These are phyloP conservation scores for Cantharellus anzutake DNA, from an alignment of 768 basidiomycete genomes.

Conservation along the genomic window DNA sequence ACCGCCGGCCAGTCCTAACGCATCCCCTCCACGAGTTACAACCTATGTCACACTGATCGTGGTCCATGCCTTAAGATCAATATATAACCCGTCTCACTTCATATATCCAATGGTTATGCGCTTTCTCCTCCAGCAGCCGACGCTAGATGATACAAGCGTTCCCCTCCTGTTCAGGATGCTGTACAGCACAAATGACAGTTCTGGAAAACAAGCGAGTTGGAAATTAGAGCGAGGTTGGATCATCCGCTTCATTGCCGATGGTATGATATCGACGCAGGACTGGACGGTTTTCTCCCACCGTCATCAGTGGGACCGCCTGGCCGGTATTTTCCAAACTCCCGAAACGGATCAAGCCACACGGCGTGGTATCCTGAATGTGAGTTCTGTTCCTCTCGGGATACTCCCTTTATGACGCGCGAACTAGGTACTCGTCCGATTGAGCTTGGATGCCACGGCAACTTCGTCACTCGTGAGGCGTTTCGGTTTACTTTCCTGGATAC, in stretches of 20 bases:
- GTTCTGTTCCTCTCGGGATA: conserved; percentile 14
- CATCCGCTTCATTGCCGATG: conserved; percentile 60
- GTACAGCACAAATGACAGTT: conserved; percentile 43
- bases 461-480: conserved; percentile 54
- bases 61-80: conserved; percentile 56
- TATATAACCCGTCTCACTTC: conserved; percentile 78
- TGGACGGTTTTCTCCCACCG: conserved; percentile 66
- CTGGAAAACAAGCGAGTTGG: conserved; percentile 29
- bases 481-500: conserved; percentile 63
- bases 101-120: conserved; percentile 72
- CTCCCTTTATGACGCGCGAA: too few relatives aligned
- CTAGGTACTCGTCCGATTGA: conserved; percentile 14
- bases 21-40: conserved; percentile 31
- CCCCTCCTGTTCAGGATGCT: conserved; percentile 83
- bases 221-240: conserved; percentile 85
- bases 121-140: conserved; percentile 78
- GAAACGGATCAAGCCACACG: conserved; percentile 32
- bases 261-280: conserved; percentile 53
- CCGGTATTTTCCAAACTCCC: conserved; percentile 60
- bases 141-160: conserved; percentile 62
- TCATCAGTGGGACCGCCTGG: conserved; percentile 77
- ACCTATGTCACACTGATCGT: conserved; percentile 66
- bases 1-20: conserved; percentile 19
- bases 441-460: conserved; percentile 33
- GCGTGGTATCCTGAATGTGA: conserved; percentile 46